Percentiles rank a stretch among this genome's conserved stretches.
Evolutionary conservation across 75 land plant genomes (phyloP).

Genomic region (Azolla pinnata): DNA sequence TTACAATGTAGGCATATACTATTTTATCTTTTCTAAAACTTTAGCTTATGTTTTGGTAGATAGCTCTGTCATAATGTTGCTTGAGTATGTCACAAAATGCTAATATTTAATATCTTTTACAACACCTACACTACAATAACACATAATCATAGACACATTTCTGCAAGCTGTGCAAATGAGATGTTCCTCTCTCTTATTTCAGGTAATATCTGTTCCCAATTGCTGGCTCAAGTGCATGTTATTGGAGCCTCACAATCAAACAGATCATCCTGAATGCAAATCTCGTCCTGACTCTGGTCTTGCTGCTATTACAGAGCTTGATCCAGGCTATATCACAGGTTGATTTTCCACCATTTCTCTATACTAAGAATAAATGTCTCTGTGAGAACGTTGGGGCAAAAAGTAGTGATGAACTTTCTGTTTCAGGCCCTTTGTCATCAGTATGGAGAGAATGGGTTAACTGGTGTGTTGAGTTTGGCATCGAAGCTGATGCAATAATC

Average conservation of each 20-base stretch:
- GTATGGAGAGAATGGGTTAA: conserved; percentile 98
- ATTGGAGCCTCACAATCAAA: conserved; percentile 87
- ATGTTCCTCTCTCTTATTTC: conserved; percentile 12
- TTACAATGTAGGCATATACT: no score
- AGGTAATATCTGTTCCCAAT: conserved; percentile 90
- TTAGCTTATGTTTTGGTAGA: no score
- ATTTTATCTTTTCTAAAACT: no score
- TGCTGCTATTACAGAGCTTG: conserved; percentile 94
- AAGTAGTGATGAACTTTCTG: neutral
- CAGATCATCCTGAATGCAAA: conserved; percentile 96
- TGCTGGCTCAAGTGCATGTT: conserved; percentile 98
- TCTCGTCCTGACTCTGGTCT: conserved; percentile 95
- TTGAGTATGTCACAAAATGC: no score
- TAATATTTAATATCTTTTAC: no score
- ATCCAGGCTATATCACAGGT: conserved; percentile 99
- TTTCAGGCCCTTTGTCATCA: conserved; percentile 87
- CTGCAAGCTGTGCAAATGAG: no score
- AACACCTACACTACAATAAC: no score
- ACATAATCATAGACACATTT: no score
- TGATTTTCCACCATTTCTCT: neutral
- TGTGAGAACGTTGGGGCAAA: neutral
- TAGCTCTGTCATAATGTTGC: no score
- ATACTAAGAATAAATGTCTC: neutral
- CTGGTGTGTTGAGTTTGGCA: conserved; percentile 98
- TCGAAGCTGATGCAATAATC: conserved; percentile 88